Base-by-base conservation (phyloP, 78 protist species). In the Chrysochromulina parva region DNA sequence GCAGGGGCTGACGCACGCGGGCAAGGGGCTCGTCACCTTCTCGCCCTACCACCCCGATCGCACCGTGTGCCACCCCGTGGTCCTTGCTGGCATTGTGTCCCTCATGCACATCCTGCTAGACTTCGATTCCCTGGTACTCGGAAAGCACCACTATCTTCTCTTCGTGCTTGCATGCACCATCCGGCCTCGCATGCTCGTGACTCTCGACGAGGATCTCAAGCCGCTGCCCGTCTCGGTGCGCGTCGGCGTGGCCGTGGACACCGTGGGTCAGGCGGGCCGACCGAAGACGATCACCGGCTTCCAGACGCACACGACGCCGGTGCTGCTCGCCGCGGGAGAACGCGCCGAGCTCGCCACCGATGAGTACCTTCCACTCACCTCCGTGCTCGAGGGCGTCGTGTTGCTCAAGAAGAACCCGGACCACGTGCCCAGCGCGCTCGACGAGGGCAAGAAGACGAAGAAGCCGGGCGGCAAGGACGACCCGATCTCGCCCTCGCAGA, bases 231-330 rank as follows among this genome's bases (percentile, higher is more conserved):
- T 94, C 48, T 1, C 96, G 1, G 96, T 95, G 54, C 94, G 96
- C 28, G 96, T 95, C 10, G 98, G 96, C 20, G 53, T 48, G 1
- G 55, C 90, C 11, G 93, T 93, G 19, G 95, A 93, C 78, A 74
- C 85, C 22, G 95, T 93, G 20, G 93, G 93, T 0, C 78, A 14
- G 26, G 78, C 90, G 7, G 90, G 90, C 6, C 93, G 94, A 90
- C 99, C 99, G 26, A 97, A 97, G 94, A 91, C 98, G 28, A 98
- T 99, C 96, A 98, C 99, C 0, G 99, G 99, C 48, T 98, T 99
- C 95, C 99, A 97, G 90, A 99, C 99, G 4, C 99, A 98, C 92
- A 94, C 93, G 19, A 97, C 99, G 10, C 99, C 99, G 38, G 99
- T 99, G n/a, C 93, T 99, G 76, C 85, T 98, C 9, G 96, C 85